phyloP scores from a whole-genome alignment of 2,329 filamentous ascomycete genomes.

The Leptoxyphium fumago region DNA sequence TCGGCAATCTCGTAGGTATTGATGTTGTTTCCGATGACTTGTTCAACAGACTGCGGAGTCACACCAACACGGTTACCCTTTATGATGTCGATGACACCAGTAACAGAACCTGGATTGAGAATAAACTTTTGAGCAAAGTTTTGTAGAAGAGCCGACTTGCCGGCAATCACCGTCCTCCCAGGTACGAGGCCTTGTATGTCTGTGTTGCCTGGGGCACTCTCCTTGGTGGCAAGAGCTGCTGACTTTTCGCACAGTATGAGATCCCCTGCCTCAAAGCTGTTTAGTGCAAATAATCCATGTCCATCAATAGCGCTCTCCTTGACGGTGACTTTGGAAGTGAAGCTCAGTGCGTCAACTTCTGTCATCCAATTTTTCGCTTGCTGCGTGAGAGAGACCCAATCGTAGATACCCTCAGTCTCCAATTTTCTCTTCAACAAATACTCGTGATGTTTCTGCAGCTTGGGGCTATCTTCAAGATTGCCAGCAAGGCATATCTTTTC shows the following conservation, averaged over 20 bases:
- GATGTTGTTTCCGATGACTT: background rate
- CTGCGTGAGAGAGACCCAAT: background rate
- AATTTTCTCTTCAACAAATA: background rate
- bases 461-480: background rate
- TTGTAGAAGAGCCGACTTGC: background rate
- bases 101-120: background rate
- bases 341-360: background rate
- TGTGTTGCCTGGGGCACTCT: background rate
- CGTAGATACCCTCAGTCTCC: background rate
- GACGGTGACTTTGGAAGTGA: background rate
- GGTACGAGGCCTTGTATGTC: background rate
- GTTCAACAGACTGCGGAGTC: background rate
- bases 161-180: background rate
- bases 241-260: background rate
- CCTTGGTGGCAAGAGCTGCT: background rate
- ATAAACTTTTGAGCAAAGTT: background rate
- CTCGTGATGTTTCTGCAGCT: background rate
- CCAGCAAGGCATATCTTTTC: background rate
- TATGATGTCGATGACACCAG: background rate
- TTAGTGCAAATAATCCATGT: background rate
- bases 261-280: background rate
- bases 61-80: background rate
- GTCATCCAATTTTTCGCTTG: background rate
- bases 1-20: background rate
- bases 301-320: background rate